A percentile compares a stretch with the other conserved stretches of the same genome.
Conservation (phyloP, 441 rosid genomes). For the Populus hybrid region DNA sequence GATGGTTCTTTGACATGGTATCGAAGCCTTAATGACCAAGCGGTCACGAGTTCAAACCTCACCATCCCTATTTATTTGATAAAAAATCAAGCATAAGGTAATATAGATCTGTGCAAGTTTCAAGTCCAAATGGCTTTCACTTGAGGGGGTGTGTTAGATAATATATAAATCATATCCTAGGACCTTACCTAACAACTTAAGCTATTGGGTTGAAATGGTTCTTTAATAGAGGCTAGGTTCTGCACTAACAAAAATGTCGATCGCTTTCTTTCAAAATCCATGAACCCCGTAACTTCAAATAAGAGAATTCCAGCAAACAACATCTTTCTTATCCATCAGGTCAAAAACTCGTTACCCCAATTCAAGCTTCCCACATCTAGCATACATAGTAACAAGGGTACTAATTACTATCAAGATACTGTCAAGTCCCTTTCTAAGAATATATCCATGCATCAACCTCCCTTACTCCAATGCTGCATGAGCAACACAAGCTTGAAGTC, state of each 20-base stretch:
- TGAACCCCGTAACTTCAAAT: slow-evolving; percentile 54
- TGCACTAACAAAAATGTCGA: slow-evolving; percentile 36
- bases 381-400: slow-evolving; percentile 43
- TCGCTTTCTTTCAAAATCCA: slow-evolving; percentile 45
- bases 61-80: no score
- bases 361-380: slow-evolving; percentile 43
- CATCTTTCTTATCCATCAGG: slow-evolving; percentile 33
- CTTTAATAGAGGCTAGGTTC: slow-evolving; percentile 26
- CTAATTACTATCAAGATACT: slow-evolving; percentile 32
- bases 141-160: no score
- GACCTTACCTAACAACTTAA: no score
- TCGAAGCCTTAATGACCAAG: no score
- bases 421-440: slow-evolving; percentile 29
- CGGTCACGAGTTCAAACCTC: no score
- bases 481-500: slow-evolving; percentile 47
- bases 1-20: no score
- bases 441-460: slow-evolving; percentile 40
- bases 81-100: no score
- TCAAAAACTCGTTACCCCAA: slow-evolving; percentile 33
- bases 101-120: no score
- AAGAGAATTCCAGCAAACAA: slow-evolving; percentile 54
- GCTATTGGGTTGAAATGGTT: no score
- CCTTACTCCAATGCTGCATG: slow-evolving; percentile 42
- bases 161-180: no score
- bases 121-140: no score